Conservation (phyloP, 441 rosid genomes). For the Kokia cookei region DNA sequence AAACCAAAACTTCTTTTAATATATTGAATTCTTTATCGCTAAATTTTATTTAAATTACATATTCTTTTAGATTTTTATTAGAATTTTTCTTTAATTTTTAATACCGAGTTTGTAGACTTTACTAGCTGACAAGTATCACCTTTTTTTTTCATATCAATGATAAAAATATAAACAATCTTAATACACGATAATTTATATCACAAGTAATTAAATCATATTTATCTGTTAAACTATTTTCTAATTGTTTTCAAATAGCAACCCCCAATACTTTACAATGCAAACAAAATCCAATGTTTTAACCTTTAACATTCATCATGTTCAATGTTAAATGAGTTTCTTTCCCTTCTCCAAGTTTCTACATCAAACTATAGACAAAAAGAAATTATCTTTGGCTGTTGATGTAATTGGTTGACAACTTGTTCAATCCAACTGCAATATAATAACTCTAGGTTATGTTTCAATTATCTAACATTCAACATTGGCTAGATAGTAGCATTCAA, state of each 20-base stretch:
- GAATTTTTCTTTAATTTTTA: too few relatives aligned
- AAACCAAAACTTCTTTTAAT: too few relatives aligned
- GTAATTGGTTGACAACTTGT: neutral
- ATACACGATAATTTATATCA: too few relatives aligned
- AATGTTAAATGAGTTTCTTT: neutral
- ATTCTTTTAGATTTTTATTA: too few relatives aligned
- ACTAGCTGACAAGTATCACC: too few relatives aligned
- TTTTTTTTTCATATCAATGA: too few relatives aligned
- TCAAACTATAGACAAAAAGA: neutral
- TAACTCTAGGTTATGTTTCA: neutral
- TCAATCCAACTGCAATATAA: neutral
- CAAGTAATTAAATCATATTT: too few relatives aligned
- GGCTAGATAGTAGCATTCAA: neutral
- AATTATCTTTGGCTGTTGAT: neutral
- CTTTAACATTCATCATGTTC: neutral
- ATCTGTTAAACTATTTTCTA: too few relatives aligned
- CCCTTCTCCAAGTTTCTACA: neutral
- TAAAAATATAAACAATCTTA: too few relatives aligned
- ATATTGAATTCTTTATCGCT: too few relatives aligned
- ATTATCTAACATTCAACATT: neutral
- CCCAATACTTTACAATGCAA: neutral
- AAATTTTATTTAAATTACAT: too few relatives aligned
- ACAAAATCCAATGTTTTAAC: neutral
- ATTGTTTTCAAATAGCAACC: neutral
- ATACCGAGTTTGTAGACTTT: too few relatives aligned